Percentiles rank a stretch among this genome's conserved stretches.
Evolutionary conservation across 208 protist species (phyloP).

Genomic region (Crithidia sp.): DNA sequence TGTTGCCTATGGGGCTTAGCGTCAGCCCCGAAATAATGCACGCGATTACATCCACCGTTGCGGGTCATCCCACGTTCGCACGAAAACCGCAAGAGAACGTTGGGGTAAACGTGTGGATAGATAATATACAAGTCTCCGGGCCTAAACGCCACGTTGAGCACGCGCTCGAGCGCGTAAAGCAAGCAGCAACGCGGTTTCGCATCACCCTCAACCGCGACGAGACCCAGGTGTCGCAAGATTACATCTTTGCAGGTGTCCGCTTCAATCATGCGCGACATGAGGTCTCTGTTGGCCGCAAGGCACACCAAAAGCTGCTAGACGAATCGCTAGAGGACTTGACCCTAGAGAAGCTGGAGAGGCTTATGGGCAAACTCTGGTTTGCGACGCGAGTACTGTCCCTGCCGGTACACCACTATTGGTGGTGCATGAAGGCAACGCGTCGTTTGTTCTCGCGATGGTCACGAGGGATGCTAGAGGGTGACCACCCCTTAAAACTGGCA

Average conservation of each 20-base stretch:
- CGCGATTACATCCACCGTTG: slow-evolving; percentile 17
- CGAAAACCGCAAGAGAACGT: slow-evolving; percentile 6
- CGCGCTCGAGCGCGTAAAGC: slow-evolving; percentile 9
- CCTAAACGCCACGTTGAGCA: slow-evolving; percentile 2
- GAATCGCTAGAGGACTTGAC: slow-evolving; percentile 6
- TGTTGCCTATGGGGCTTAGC: slow-evolving; percentile 32
- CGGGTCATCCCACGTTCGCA: slow-evolving; percentile 15
- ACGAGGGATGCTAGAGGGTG: slow-evolving; percentile 1
- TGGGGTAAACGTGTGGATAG: slow-evolving; percentile 33
- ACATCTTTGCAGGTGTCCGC: slow-evolving; percentile 19
- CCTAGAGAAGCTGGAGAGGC: slow-evolving; percentile 20
- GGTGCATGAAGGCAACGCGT: slow-evolving; percentile 18
- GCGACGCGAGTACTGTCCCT: slow-evolving; percentile 17
- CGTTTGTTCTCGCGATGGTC: slow-evolving; percentile 20
- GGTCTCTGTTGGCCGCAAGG: slow-evolving; percentile 10
- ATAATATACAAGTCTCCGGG: slow-evolving; percentile 38
- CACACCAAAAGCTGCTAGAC: slow-evolving; percentile 16
- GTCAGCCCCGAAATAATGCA: slow-evolving; percentile 39
- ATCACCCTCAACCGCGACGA: slow-evolving; percentile 21
- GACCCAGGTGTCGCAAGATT: slow-evolving; percentile 13
- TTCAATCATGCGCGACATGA: slow-evolving; percentile 8
- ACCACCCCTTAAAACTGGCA: slow-evolving; percentile 1
- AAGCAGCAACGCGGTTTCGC: not conserved
- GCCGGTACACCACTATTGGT: slow-evolving; percentile 22
- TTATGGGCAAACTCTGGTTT: slow-evolving; percentile 29